These are phyloP conservation scores for Candida pini DNA, from an alignment of 805 yeast species.

Conservation along the genomic window DNA sequence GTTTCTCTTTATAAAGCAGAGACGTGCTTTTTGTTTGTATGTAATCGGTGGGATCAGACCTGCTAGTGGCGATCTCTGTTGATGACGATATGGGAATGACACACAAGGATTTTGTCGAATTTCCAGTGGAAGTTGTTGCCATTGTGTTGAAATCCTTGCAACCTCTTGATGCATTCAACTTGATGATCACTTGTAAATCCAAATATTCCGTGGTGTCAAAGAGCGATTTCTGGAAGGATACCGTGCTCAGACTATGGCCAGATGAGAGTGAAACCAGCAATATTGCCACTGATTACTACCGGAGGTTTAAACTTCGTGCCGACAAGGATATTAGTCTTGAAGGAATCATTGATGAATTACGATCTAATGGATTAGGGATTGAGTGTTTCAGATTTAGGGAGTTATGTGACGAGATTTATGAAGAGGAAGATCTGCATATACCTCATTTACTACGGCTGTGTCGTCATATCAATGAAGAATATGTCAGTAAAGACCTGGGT, in stretches of 20 bases:
- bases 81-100: no score
- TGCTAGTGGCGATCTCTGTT: no score
- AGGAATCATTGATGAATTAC: no score
- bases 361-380: no score
- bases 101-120: neutral
- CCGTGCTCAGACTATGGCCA: neutral
- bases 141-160: neutral
- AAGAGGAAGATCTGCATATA: slow-evolving; percentile 3
- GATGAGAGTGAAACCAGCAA: neutral
- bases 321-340: no score
- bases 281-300: no score
- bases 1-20: no score
- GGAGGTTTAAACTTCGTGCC: no score
- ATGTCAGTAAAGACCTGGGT: neutral
- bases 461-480: slow-evolving; percentile 10
- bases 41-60: no score
- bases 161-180: neutral
- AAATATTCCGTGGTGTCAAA: neutral
- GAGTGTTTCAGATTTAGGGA: neutral
- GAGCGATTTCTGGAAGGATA: neutral
- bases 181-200: neutral
- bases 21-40: no score
- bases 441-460: slow-evolving; percentile 18
- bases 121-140: neutral
- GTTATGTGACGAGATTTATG: neutral